Evolutionary conservation across 495 filamentous ascomycete genomes (phyloP).

Genomic region (Penicillium longicatenatum): DNA sequence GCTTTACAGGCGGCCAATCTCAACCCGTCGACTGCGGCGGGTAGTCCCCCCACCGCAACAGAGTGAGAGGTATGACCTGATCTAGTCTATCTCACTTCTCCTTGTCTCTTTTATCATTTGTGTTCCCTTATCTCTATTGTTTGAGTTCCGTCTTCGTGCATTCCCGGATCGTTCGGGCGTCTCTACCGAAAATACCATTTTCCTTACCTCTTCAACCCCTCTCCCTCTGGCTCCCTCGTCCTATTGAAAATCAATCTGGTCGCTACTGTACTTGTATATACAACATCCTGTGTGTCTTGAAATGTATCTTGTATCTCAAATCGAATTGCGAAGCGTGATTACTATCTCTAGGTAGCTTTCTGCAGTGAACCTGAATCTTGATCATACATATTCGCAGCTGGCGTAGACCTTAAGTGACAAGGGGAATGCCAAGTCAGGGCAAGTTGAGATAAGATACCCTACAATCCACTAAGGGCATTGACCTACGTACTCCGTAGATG

Average conservation of each 20-base stretch:
- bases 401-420: neutral
- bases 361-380: neutral
- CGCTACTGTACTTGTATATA: constrained; percentile 12
- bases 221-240: neutral
- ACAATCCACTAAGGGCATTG: neutral
- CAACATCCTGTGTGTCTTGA: constrained; percentile 3
- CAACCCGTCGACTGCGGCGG: constrained; percentile 23
- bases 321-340: neutral
- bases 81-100: constrained; percentile 5
- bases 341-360: neutral
- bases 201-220: constrained; percentile 9
- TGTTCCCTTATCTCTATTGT: constrained; percentile 12
- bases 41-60: constrained; percentile 23
- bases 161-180: constrained; percentile 34
- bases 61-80: constrained; percentile 23
- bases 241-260: neutral
- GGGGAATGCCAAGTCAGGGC: neutral
- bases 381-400: no score
- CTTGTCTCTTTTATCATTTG: constrained; percentile 8
- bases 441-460: neutral
- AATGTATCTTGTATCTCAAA: neutral
- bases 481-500: neutral
- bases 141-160: constrained; percentile 19
- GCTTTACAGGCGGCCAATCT: constrained; percentile 35
- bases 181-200: constrained; percentile 34